Evolutionary conservation across 2,329 filamentous ascomycete species (phyloP), one percentile per base, ranked within the genome.

Genomic region (Tolypocladium nubicola): DNA sequence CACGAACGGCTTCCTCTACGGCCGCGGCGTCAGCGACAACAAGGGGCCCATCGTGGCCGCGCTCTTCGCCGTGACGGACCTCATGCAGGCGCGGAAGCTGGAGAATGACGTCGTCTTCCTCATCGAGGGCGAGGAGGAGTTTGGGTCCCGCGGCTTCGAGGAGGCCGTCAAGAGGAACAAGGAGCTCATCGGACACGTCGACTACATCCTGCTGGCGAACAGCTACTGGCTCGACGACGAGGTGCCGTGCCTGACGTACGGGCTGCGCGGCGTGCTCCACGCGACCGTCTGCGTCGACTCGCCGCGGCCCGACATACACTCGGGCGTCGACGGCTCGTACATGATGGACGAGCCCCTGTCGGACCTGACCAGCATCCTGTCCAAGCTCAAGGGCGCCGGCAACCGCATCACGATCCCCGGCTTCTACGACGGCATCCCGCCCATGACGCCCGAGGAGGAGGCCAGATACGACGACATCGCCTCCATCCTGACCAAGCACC

Each of bases 181-280:
- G 70, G 79, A 86, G 16, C 79, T 90, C 30, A 96, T 99, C 64
- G 94, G 94, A 1, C 79, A 89, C 11, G 85, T 99, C 2, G 93
- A 99, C 72, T 97, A 94, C 78, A 94, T 99, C 57, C 76, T 99
- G 38, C 77, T 99, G 41, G 93, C 94, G 26, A 99, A 99, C 76
- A 97, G 92, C 72, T 99, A 99, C 76, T 99, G 94, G 94, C 80
- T 99, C 1, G 91, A 97, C 67, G 93, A 99, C 67, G 88, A 95
- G 63, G 91, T 95, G 2, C 94, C 94, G 0, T 99, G 94, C 69
- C 75, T 99, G 58, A 99, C 94, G 0, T 99, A 99, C 61, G 94
- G 94, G 1, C 80, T 97, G 8, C 85, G 94, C 53, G 94, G 94
- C 30, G 93, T 99, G 33, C 86, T 99, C 26, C 93, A 97, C 69